Evolutionary conservation across 2,329 filamentous ascomycete genomes (phyloP), one percentile per base, ranked within the genome.

Genomic region (Pseudogymnoascus sp.): DNA sequence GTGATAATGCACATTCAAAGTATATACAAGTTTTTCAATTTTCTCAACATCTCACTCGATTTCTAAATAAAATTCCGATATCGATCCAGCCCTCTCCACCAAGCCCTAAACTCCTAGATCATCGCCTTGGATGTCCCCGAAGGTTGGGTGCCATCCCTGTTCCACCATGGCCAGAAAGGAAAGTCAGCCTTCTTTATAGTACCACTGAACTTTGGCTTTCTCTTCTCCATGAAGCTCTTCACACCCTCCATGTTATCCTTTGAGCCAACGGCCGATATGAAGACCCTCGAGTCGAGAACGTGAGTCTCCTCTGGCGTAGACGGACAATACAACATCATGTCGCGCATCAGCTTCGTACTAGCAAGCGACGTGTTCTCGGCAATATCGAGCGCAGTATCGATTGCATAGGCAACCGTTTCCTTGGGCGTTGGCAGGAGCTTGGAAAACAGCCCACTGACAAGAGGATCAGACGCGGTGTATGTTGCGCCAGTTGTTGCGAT

Each of bases 241-340:
- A 87, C 81, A 2, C 84, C 84, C 68, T 88, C 85, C 40, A 78
- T 79, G 67, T 86, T 85, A 70, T 88, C 85, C 64, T 65, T 67
- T 6, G 67, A 82, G 6, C 75, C 76, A 73, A 86, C 85, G 64
- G 88, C 65, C 67, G 86, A 83, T 69, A 81, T 83, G 63, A 89
- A 78, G n/a, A 89, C 73, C 65, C 77, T 80, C 67, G 82, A 85
- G 75, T 93, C 89, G 31, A 92, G 75, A 67, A 91, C 73, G 77
- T 91, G 88, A 62, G 88, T 83, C 60, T 80, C 87, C 76, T 93
- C 89, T 0, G 88, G 82, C 21, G 80, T 84, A 17, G 75, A 78
- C 0, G 80, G 77, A 37, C 80, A 80, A 31, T 83, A 76, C 68
- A 82, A 90, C 78, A 92, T 86, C 77, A 93, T 74, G 69, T 91